Evolutionary conservation across 2,329 filamentous ascomycete species (phyloP), one percentile per base, ranked within the genome.

Genomic region (Colletotrichum destructivum): DNA sequence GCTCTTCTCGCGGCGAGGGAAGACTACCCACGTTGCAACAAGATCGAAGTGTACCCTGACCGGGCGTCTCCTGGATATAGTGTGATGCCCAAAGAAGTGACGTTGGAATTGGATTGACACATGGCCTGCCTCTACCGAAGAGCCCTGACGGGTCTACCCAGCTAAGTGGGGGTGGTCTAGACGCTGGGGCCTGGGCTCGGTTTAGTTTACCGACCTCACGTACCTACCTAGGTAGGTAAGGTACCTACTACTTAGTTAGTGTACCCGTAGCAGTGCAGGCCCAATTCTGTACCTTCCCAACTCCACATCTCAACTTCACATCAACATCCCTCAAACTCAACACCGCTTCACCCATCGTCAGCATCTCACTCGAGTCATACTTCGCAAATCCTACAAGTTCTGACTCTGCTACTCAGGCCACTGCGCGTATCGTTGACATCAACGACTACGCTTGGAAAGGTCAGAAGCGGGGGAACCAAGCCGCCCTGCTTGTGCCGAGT

Each of bases 251-350:
- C 35, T 35, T 35, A 35, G 35, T 9, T 38, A 38, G 35, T 38
- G 35, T 38, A 38, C 8, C 35, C 35, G 8, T 38, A 9, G 9
- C 35, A 38, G 23, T 63, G 49, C 60, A 49, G 52, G 49, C 49
- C 49, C 49, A 49, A 55, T 55, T 55, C 47, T 54, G 61, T 52
- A 23, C 49, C 23, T 55, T 55, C 26, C 61, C 61, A 44, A 55
- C 61, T 63, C 49, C 61, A 55, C 61, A 31, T 46, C 61, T 55
- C 51, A 63, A 63, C 61, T 63, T 46, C 38, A 63, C 61, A 63
- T 55, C 23, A 63, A 63, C 49, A 55, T 46, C 61, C 35, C 23
- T 18, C 61, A 63, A 42, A 55, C 61, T 60, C 38, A 63, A 42
- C 38, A 46, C 12, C 35, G 35, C 60, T 40, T 51, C 35, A 16